Base-by-base conservation (phyloP, 2,329 filamentous ascomycete species). In the Laburnicola sp. region DNA sequence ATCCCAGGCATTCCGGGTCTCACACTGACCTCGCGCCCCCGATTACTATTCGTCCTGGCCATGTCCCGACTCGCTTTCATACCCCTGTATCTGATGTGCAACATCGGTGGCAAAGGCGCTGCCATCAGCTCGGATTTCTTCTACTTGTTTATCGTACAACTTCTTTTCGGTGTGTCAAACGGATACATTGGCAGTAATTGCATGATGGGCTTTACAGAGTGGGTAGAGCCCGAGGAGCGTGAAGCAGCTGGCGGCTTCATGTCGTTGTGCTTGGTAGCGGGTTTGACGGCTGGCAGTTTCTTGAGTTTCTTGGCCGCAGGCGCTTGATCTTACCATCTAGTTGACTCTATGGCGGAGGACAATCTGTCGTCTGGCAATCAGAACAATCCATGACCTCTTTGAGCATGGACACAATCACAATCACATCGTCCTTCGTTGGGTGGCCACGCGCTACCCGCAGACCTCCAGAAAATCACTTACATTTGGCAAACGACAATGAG, bases 231-330 rank as follows among this genome's bases (percentile, higher is more conserved):
- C 1, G 85, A 86, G 7, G 93, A 99, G 76, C 81, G 88, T 30
- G 91, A 96, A 75, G 92, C 91, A 4, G 86, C 91, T 0, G 94
- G 93, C 40, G 91, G 88, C 1, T 97, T 97, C 71, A 97, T 99
- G 94, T 88, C 89, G 3, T 73, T 97, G 57, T 91, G 87, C 71
- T 82, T 97, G n/a, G 89, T 97, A 16, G 84, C 83, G 4, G 94
- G 94, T 0, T 75, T 97, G 73, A 84, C 91, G 2, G 80, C 81
- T 23, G 94, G 94, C n/a, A 97, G 93, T 74, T 73, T 97, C 63
- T 72, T 95, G 69, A 97, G 92, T 71, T 99, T 97, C 73, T 80
- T 85, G 7, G 84, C 84, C 56, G 82, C 86, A 4, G 48, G 43
- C n/a, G 47, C 48, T 26, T 50, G 50, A 52, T 37, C n/a, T 37